These are phyloP conservation scores for Camelina hispida DNA, from an alignment of 345 rosid genomes.

Conservation along the genomic window DNA sequence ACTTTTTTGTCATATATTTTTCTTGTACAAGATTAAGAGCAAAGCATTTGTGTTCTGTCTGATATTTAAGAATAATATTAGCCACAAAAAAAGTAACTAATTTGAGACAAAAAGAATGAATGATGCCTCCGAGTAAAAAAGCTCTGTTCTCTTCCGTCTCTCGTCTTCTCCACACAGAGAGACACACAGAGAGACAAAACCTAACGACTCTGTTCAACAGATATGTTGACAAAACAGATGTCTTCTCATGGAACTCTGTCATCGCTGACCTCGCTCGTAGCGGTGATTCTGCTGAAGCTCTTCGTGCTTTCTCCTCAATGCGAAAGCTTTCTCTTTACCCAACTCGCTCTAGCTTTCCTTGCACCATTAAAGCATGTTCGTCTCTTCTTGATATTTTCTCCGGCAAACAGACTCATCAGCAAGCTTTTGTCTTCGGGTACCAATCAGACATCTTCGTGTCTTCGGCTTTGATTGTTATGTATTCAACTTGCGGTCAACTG, in stretches of 20 bases:
- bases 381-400: slow-evolving; percentile 71
- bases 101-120: slow-evolving; percentile 36
- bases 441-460: slow-evolving; percentile 77
- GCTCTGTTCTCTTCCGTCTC: slow-evolving; percentile 13
- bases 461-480: slow-evolving; percentile 77
- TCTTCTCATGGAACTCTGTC: slow-evolving; percentile 88
- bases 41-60: background rate
- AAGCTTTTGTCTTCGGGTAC: slow-evolving; percentile 70
- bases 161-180: slow-evolving; percentile 39
- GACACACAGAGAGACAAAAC: slow-evolving; percentile 53
- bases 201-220: slow-evolving; percentile 66
- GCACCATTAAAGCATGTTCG: slow-evolving; percentile 86
- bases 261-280: slow-evolving; percentile 80
- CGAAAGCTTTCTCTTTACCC: slow-evolving; percentile 72
- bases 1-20: no score
- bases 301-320: slow-evolving; percentile 82
- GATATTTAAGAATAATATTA: background rate
- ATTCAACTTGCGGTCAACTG: slow-evolving; percentile 65
- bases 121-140: slow-evolving; percentile 47
- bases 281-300: slow-evolving; percentile 77
- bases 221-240: slow-evolving; percentile 69
- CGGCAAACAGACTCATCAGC: slow-evolving; percentile 85
- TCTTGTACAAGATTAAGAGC: no score
- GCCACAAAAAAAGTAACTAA: background rate
- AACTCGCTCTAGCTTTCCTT: slow-evolving; percentile 79